phyloP scores from a whole-genome alignment of 2,329 filamentous ascomycete genomes.

The Fusarium transvaalense region DNA sequence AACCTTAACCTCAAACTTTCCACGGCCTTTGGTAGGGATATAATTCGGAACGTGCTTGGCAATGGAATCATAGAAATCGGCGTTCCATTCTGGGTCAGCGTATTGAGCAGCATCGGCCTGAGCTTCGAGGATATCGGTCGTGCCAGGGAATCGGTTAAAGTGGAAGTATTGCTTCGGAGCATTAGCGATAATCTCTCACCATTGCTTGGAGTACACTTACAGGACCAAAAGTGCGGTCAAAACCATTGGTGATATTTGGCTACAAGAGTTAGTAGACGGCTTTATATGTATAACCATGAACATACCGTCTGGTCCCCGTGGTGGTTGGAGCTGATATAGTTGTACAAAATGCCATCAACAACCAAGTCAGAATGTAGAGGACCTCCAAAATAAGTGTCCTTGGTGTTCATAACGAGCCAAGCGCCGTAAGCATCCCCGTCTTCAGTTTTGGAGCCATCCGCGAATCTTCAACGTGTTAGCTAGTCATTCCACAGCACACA shows the following conservation, averaged over 20 bases:
- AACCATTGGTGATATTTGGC: constrained; percentile 73
- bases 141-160: constrained; percentile 68
- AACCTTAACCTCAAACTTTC: constrained; percentile 63
- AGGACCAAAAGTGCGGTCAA: constrained; percentile 74
- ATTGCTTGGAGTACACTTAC: constrained; percentile 19
- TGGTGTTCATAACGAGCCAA: constrained; percentile 74
- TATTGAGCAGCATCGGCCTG: constrained; percentile 66
- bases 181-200: constrained; percentile 5
- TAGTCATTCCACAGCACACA: not conserved
- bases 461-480: constrained; percentile 46
- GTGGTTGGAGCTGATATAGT: constrained; percentile 73
- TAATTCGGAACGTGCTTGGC: constrained; percentile 70
- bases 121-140: constrained; percentile 60
- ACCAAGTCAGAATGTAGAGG: constrained; percentile 72
- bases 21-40: constrained; percentile 64
- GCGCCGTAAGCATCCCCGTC: constrained; percentile 68
- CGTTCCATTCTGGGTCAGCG: constrained; percentile 66
- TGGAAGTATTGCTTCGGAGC: constrained; percentile 65
- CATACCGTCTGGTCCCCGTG: constrained; percentile 68
- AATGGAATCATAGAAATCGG: constrained; percentile 73
- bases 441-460: constrained; percentile 56
- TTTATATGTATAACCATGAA: fast-evolving
- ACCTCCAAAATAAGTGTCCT: constrained; percentile 72
- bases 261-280: constrained; percentile 19
- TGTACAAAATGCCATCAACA: constrained; percentile 75